Conservation (phyloP, 768 basidiomycete species). For the Rhodotorula sphaerocarpa region DNA sequence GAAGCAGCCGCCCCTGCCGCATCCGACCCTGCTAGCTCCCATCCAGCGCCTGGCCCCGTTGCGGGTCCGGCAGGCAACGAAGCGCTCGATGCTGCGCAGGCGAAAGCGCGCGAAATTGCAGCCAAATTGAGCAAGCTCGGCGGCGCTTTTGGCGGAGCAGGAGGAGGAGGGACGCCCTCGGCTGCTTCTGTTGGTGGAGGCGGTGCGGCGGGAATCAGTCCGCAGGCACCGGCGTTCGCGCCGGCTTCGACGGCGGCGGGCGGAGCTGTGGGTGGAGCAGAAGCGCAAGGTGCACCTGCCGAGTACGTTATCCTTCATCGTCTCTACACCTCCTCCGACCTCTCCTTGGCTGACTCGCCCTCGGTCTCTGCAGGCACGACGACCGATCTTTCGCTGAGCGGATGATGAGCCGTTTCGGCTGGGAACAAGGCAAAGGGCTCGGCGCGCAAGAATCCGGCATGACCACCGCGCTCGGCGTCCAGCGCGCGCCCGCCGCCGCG, state of each 20-base stretch:
- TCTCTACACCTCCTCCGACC: background rate
- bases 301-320: too few species aligned
- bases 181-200: too few species aligned
- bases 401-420: conserved; percentile 93
- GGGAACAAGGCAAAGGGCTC: conserved; percentile 84
- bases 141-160: conserved; percentile 14
- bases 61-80: background rate
- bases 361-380: conserved; percentile 21
- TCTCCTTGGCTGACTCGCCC: too few species aligned
- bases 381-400: conserved; percentile 65
- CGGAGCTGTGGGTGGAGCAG: background rate
- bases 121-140: conserved; percentile 32
- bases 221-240: background rate
- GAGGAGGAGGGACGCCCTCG: too few species aligned
- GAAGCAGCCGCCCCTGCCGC: background rate
- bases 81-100: conserved; percentile 25
- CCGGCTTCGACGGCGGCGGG: background rate
- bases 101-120: conserved; percentile 32
- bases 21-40: background rate
- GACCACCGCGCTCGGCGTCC: conserved; percentile 78
- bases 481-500: conserved; percentile 42
- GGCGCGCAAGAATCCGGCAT: conserved; percentile 78
- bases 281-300: too few species aligned
- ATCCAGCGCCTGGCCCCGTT: background rate
- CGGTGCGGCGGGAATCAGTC: background rate